A percentile compares a stretch with the other conserved stretches of the same genome.
phyloP scores from a whole-genome alignment of 2,329 filamentous ascomycete species.

The Cladosporium sp. region DNA sequence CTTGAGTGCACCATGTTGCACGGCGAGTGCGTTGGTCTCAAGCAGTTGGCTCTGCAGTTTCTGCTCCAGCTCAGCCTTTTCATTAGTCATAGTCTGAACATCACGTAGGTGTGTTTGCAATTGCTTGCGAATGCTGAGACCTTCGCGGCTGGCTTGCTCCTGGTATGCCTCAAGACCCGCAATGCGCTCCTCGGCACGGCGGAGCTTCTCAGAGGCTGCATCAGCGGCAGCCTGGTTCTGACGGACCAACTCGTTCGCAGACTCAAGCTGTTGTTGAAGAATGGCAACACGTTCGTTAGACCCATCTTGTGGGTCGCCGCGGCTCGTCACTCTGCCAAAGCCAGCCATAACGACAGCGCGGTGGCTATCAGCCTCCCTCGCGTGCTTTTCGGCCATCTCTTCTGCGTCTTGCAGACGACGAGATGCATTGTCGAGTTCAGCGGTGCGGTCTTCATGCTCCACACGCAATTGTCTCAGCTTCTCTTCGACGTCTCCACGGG shows the following conservation, averaged over 20 bases:
- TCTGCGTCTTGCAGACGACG: conserved; percentile 82
- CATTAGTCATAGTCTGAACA: conserved; percentile 75
- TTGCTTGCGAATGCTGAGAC: conserved; percentile 84
- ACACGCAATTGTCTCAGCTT: conserved; percentile 75
- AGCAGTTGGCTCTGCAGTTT: conserved; percentile 83
- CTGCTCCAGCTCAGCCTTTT: conserved; percentile 79
- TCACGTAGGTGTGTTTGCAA: conserved; percentile 83
- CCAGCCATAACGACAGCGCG: conserved; percentile 80
- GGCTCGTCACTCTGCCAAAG: conserved; percentile 70
- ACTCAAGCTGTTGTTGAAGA: conserved; percentile 76
- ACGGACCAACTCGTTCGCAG: conserved; percentile 77
- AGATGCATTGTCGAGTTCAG: conserved; percentile 73
- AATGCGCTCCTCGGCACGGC: conserved; percentile 92
- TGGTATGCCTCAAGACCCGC: conserved; percentile 96
- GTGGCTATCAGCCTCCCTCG: conserved; percentile 83
- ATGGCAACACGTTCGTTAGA: conserved; percentile 69
- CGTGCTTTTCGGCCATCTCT: conserved; percentile 83
- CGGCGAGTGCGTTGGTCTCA: conserved; percentile 88
- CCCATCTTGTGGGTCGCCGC: conserved; percentile 54
- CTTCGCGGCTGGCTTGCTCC: conserved; percentile 93
- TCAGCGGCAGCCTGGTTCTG: conserved; percentile 91
- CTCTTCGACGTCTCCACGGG: conserved; percentile 72
- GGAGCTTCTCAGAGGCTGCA: conserved; percentile 80
- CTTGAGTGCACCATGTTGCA: conserved; percentile 92
- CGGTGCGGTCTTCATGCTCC: conserved; percentile 78